phyloP scores from a whole-genome alignment of 1,284 basidiomycete genomes.

The Cutaneotrichosporon mucoides region DNA sequence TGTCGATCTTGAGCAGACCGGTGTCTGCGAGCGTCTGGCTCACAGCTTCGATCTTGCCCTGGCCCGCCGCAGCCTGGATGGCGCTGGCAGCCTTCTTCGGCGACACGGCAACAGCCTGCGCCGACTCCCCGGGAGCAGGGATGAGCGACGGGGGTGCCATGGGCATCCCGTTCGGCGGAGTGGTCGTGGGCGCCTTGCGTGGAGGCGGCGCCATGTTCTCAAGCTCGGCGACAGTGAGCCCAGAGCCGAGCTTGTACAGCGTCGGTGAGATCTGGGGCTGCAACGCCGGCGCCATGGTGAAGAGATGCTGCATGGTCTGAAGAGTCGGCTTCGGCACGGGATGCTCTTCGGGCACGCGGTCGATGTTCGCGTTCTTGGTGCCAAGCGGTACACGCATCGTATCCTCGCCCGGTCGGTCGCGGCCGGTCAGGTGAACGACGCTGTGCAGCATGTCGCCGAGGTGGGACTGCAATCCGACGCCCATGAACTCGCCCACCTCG shows the following conservation, averaged over 20 bases:
- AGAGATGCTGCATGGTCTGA: constrained; percentile 34
- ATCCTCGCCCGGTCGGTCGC: constrained; percentile 33
- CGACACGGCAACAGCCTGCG: constrained; percentile 7
- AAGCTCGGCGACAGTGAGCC: constrained; percentile 29
- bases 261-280: constrained; percentile 42
- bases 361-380: constrained; percentile 3
- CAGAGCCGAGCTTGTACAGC: constrained; percentile 35
- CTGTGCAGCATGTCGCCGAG: constrained; percentile 37
- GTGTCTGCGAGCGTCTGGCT: constrained; percentile 25
- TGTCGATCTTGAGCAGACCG: constrained; percentile 41
- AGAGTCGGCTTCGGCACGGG: constrained; percentile 25
- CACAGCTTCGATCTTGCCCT: constrained; percentile 27
- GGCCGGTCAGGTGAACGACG: constrained; percentile 33
- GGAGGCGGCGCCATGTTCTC: constrained; percentile 11
- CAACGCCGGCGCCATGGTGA: constrained; percentile 35
- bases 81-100: constrained; percentile 31
- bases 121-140: neutral
- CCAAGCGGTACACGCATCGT: constrained; percentile 33
- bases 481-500: constrained; percentile 46
- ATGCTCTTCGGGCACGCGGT: neutral
- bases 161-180: neutral
- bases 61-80: constrained; percentile 29
- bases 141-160: neutral
- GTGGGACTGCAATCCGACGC: constrained; percentile 41
- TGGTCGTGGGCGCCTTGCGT: neutral